Evolutionary conservation across 179 eudicot genomes (phyloP).

Genomic region (Drosera spatulata): DNA sequence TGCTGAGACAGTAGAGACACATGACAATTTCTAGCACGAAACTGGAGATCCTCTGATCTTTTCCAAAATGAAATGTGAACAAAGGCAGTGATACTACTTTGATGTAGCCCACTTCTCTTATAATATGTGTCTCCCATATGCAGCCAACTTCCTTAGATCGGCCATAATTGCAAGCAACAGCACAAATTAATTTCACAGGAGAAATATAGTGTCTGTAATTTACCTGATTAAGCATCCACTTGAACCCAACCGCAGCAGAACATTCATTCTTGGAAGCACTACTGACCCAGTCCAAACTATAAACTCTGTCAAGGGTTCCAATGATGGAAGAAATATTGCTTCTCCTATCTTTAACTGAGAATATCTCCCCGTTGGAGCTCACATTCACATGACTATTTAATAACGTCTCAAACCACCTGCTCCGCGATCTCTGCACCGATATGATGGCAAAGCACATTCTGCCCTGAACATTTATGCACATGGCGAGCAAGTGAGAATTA

Average conservation of each 20-base stretch:
- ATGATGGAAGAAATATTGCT: conserved; percentile 49
- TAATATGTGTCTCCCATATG: too few relatives aligned
- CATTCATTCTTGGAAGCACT: conserved; percentile 93
- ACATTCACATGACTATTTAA: conserved; percentile 81
- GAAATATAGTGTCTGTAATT: too few relatives aligned
- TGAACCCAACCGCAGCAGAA: conserved; percentile 90
- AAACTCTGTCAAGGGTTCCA: conserved; percentile 62
- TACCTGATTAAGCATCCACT: conserved; percentile 99
- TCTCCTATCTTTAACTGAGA: conserved; percentile 54
- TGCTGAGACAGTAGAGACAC: too few relatives aligned
- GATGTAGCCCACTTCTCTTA: too few relatives aligned
- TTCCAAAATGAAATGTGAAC: too few relatives aligned
- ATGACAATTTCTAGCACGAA: too few relatives aligned
- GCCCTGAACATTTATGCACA: conserved; percentile 30
- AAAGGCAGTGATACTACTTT: too few relatives aligned
- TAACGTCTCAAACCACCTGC: conserved; percentile 94
- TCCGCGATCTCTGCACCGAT: conserved; percentile 94
- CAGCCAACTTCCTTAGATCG: too few relatives aligned
- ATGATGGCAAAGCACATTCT: conserved; percentile 79
- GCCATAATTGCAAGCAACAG: too few relatives aligned
- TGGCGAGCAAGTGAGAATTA: background rate
- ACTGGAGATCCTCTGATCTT: too few relatives aligned
- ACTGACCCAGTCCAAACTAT: conserved; percentile 70
- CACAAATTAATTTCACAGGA: too few relatives aligned
- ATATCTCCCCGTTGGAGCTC: conserved; percentile 92